These are phyloP conservation scores for Hemisphaericaspora subhashii DNA, from an alignment of 1,139 yeast genomes.

Conservation along the genomic window DNA sequence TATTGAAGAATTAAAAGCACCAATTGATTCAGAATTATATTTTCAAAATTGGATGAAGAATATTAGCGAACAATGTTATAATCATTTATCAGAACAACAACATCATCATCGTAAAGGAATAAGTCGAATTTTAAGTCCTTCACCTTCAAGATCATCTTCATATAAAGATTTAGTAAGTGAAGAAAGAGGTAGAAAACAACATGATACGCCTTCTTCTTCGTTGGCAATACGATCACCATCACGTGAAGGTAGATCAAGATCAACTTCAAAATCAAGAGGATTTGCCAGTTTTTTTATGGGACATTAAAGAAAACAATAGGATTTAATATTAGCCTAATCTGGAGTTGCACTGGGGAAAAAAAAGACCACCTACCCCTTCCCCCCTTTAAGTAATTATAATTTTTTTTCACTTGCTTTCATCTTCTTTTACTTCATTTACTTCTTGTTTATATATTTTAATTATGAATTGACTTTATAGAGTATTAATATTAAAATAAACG, in stretches of 20 bases:
- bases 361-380: too few relatives aligned
- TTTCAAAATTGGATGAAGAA: constrained; percentile 31
- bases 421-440: too few relatives aligned
- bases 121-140: constrained; percentile 17
- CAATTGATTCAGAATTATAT: constrained; percentile 31
- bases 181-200: constrained; percentile 13
- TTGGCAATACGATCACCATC: neutral
- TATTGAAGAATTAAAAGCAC: constrained; percentile 24
- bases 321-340: too few relatives aligned
- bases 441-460: too few relatives aligned
- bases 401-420: too few relatives aligned
- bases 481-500: too few relatives aligned
- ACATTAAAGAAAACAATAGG: neutral
- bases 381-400: too few relatives aligned
- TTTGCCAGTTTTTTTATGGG: constrained; percentile 4
- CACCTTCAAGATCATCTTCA: constrained; percentile 18
- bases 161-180: constrained; percentile 14
- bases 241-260: constrained; percentile 3
- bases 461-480: too few relatives aligned
- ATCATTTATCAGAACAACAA: too few relatives aligned
- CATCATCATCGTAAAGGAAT: too few relatives aligned
- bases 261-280: constrained; percentile 1
- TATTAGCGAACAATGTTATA: constrained; percentile 20
- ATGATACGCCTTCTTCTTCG: too few relatives aligned
- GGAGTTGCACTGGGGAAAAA: too few relatives aligned